Percentiles rank a stretch among this genome's conserved stretches.
Evolutionary conservation across 306 rosid species (phyloP).

Genomic region (Cicer pinnatifidum): DNA sequence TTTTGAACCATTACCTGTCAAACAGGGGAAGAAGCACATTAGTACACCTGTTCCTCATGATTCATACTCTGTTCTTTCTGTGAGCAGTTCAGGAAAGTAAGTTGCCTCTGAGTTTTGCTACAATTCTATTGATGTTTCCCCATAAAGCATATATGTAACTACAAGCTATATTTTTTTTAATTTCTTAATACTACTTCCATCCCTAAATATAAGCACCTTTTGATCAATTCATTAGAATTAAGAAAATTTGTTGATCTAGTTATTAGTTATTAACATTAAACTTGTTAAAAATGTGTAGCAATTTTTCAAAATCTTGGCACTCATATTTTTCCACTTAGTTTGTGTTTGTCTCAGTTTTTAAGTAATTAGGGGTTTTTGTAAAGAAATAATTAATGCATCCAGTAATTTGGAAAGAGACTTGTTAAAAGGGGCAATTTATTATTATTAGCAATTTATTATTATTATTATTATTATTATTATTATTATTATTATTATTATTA

Average conservation of each 20-base stretch:
- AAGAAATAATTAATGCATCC: not conserved
- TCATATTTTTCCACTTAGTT: not conserved
- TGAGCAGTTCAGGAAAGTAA: conserved; percentile 99
- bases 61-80: conserved; percentile 93
- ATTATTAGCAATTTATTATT: too few species aligned
- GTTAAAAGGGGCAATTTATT: not conserved
- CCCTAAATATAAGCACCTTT: not conserved
- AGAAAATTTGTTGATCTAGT: not conserved
- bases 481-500: too few species aligned
- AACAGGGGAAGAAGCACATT: conserved; percentile 91
- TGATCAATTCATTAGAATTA: not conserved
- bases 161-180: not conserved
- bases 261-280: not conserved
- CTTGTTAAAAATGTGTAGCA: not conserved
- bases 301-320: not conserved
- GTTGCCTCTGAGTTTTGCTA: conserved; percentile 51
- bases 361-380: not conserved
- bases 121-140: not conserved
- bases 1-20: conserved; percentile 81
- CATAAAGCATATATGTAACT: conserved; percentile 7
- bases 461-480: too few species aligned
- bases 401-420: conserved; percentile 1
- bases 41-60: conserved; percentile 98
- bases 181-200: conserved; percentile 4
- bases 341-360: not conserved